These are phyloP conservation scores for Acanthamoeba healyi DNA, from an alignment of 208 protist species.

Conservation along the genomic window DNA sequence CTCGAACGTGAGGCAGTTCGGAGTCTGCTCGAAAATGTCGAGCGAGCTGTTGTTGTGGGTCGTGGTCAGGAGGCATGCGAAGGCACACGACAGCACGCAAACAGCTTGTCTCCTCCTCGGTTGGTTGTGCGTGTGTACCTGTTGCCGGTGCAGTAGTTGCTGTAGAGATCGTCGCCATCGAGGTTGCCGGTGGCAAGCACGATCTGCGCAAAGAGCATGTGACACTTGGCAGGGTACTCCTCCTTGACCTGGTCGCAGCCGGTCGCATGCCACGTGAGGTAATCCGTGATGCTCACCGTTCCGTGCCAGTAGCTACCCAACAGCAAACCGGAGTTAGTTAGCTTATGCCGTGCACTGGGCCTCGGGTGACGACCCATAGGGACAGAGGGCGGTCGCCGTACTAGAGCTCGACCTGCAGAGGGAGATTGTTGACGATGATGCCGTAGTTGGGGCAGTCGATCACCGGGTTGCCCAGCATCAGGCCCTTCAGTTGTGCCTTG, in stretches of 20 bases:
- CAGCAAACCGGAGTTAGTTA: no score
- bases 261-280: background rate
- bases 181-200: slow-evolving; percentile 30
- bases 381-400: background rate
- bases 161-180: slow-evolving; percentile 50
- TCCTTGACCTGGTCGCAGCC: slow-evolving; percentile 17
- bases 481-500: slow-evolving; percentile 25
- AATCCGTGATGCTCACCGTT: slow-evolving; percentile 24
- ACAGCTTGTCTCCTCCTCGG: no score
- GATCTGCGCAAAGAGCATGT: slow-evolving; percentile 1
- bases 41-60: background rate
- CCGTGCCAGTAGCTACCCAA: slow-evolving; percentile 39
- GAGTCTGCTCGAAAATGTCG: background rate
- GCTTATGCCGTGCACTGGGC: no score
- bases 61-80: background rate
- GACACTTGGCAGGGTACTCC: slow-evolving; percentile 35
- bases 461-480: slow-evolving; percentile 76
- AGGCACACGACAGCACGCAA: no score
- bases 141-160: slow-evolving; percentile 37
- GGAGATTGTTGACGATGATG: slow-evolving; percentile 44
- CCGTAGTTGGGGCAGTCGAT: slow-evolving; percentile 71
- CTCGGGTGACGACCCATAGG: background rate
- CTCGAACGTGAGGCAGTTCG: background rate
- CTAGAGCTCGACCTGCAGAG: slow-evolving; percentile 65
- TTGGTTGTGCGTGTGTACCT: background rate